Conservation (phyloP, 129 eudicot genomes). For the Flaveria ramosissima region DNA sequence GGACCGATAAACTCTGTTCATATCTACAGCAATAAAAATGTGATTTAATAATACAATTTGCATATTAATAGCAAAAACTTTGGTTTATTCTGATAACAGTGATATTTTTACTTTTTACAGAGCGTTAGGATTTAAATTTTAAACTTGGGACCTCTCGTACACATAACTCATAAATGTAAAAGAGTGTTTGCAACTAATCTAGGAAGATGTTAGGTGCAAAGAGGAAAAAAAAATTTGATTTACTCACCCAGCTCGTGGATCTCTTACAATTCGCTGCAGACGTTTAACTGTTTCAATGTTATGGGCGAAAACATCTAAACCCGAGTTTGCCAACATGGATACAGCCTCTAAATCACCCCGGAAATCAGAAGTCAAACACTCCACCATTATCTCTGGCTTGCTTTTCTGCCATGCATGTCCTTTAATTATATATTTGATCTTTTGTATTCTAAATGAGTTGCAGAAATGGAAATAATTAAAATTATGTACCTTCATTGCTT, state of each 20-base stretch:
- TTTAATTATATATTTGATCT: not conserved
- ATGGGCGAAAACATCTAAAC: slow-evolving; percentile 98
- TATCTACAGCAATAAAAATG: slow-evolving; percentile 49
- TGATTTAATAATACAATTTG: not conserved
- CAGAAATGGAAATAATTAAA: not conserved
- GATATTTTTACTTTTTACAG: too few species aligned
- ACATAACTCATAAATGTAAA: too few species aligned
- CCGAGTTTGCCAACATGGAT: slow-evolving; percentile 73
- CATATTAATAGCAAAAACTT: not conserved
- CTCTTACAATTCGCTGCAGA: slow-evolving; percentile 87
- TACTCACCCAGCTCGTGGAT: slow-evolving; percentile 95
- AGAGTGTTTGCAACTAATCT: too few species aligned
- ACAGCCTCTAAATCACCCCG: slow-evolving; percentile 89
- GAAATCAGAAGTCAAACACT: slow-evolving; percentile 95
- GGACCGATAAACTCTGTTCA: slow-evolving; percentile 87
- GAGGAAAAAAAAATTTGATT: too few species aligned
- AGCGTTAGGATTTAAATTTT: too few species aligned
- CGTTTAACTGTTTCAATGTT: slow-evolving; percentile 88
- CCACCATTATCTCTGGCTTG: slow-evolving; percentile 91
- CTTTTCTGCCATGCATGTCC: slow-evolving; percentile 50
- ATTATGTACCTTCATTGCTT: slow-evolving; percentile 73
- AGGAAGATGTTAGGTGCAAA: too few species aligned
- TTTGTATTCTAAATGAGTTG: not conserved
- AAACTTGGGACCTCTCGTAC: too few species aligned
- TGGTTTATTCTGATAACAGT: slow-evolving; percentile 29